A percentile compares a stretch with the other conserved stretches of the same genome.
These are phyloP conservation scores for Ceratobasidium sp. DNA, from an alignment of 1,284 basidiomycete genomes.

Conservation along the genomic window DNA sequence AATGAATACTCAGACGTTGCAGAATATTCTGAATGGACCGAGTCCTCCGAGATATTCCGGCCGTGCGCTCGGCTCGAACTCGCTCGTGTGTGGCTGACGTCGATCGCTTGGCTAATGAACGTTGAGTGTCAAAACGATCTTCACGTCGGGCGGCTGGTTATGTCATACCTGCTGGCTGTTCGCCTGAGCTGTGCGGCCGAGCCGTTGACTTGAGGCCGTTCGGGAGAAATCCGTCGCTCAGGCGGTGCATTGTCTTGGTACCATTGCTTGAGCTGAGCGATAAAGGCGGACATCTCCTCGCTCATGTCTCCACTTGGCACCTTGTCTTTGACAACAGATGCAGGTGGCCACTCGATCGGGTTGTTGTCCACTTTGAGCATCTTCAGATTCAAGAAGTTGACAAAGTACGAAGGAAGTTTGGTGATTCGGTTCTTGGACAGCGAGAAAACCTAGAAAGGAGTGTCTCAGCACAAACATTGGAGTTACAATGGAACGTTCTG, in stretches of 20 bases:
- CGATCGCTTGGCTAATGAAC: conserved; percentile 32
- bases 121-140: neutral
- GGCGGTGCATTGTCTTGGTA: conserved; percentile 59
- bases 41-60: conserved; percentile 40
- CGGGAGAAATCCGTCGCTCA: conserved; percentile 44
- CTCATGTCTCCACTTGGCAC: conserved; percentile 54
- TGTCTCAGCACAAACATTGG: conserved; percentile 22
- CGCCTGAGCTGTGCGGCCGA: conserved; percentile 49
- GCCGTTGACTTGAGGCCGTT: conserved; percentile 43
- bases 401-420: conserved; percentile 79
- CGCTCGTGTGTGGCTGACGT: conserved; percentile 4
- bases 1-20: conserved; percentile 35
- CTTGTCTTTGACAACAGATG: conserved; percentile 57
- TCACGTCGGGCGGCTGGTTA: neutral
- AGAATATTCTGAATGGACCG: conserved; percentile 38
- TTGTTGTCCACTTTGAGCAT: conserved; percentile 91
- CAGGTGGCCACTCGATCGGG: conserved; percentile 90
- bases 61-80: conserved; percentile 23
- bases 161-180: conserved; percentile 45
- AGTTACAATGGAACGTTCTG: conserved; percentile 34
- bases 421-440: conserved; percentile 85
- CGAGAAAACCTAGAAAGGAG: conserved; percentile 72
- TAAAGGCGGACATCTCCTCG: conserved; percentile 73
- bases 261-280: conserved; percentile 75
- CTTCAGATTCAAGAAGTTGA: conserved; percentile 74